A percentile compares a stretch with the other conserved stretches of the same genome.
These are phyloP conservation scores for Suhomyces panamericanus DNA, from an alignment of 1,139 yeast species.

Conservation along the genomic window DNA sequence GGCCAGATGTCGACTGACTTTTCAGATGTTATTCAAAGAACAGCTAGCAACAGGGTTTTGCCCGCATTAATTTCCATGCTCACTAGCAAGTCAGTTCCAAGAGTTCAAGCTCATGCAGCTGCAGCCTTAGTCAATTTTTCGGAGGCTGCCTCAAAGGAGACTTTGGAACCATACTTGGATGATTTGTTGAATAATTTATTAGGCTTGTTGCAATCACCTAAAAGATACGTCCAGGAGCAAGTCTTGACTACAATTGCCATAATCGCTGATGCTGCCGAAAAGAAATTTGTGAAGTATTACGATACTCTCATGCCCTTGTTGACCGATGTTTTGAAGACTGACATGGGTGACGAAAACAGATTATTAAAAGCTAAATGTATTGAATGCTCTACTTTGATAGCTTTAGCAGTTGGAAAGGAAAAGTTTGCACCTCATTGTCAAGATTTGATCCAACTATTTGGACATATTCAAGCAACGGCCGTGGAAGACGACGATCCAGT, in stretches of 20 bases:
- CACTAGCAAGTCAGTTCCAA: constrained; percentile 67
- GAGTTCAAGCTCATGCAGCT: constrained; percentile 98
- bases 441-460: constrained; percentile 73
- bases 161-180: constrained; percentile 88
- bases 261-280: constrained; percentile 97
- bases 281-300: constrained; percentile 84
- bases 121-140: constrained; percentile 96
- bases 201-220: constrained; percentile 70
- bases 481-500: constrained; percentile 78
- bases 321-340: constrained; percentile 74
- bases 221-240: constrained; percentile 94
- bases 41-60: constrained; percentile 73
- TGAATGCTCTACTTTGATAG: constrained; percentile 93
- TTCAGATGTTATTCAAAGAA: constrained; percentile 82
- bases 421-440: constrained; percentile 76
- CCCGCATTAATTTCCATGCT: constrained; percentile 88
- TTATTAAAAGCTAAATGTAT: constrained; percentile 88
- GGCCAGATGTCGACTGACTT: constrained; percentile 99
- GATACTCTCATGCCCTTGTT: constrained; percentile 93
- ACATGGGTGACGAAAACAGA: constrained; percentile 78
- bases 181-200: constrained; percentile 71
- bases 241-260: constrained; percentile 95
- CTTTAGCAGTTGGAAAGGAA: constrained; percentile 95
- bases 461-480: constrained; percentile 64
- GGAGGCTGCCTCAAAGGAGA: constrained; percentile 86